Conservation (phyloP, 2,329 filamentous ascomycete genomes). For the Penicillium sp. region DNA sequence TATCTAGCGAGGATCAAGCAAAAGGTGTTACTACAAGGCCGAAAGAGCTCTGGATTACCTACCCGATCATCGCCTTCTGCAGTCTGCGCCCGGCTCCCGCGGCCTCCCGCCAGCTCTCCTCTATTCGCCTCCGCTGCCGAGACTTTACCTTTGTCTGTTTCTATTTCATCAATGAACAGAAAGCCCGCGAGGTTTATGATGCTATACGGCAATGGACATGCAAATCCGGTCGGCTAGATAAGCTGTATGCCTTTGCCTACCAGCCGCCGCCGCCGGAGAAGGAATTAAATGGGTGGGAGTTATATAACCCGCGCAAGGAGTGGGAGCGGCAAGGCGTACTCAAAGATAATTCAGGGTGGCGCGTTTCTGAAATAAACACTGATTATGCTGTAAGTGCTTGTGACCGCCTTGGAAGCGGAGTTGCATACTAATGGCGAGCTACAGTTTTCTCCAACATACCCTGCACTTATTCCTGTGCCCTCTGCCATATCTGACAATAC, state of each 20-base stretch:
- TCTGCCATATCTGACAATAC: conserved; percentile 92
- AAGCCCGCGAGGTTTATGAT: conserved; percentile 81
- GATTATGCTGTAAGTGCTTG: conserved; percentile 62
- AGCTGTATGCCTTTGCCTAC: conserved; percentile 86
- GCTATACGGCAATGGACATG: conserved; percentile 77
- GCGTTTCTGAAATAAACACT: conserved; percentile 81
- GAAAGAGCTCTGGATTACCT: conserved; percentile 87
- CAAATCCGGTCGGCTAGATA: conserved; percentile 76
- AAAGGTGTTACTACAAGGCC: conserved; percentile 45
- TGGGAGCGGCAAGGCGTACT: conserved; percentile 84
- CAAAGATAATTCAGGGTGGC: conserved; percentile 76
- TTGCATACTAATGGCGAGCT: conserved; percentile 21
- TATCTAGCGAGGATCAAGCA: conserved; percentile 36
- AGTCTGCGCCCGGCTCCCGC: conserved; percentile 69
- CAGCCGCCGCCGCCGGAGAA: conserved; percentile 68
- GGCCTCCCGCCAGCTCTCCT: conserved; percentile 65
- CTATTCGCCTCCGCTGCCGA: conserved; percentile 80
- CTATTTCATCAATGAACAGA: conserved; percentile 70
- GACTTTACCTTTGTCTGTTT: conserved; percentile 94
- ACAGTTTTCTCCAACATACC: conserved; percentile 86
- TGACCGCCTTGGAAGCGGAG: background rate
- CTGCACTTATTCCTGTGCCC: conserved; percentile 76
- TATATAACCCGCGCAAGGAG: conserved; percentile 83
- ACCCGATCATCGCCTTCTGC: conserved; percentile 82
- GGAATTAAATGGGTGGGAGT: conserved; percentile 70